A percentile compares a stretch with the other conserved stretches of the same genome.
phyloP scores from a whole-genome alignment of 805 yeast genomes.

The Candida wancherniae region DNA sequence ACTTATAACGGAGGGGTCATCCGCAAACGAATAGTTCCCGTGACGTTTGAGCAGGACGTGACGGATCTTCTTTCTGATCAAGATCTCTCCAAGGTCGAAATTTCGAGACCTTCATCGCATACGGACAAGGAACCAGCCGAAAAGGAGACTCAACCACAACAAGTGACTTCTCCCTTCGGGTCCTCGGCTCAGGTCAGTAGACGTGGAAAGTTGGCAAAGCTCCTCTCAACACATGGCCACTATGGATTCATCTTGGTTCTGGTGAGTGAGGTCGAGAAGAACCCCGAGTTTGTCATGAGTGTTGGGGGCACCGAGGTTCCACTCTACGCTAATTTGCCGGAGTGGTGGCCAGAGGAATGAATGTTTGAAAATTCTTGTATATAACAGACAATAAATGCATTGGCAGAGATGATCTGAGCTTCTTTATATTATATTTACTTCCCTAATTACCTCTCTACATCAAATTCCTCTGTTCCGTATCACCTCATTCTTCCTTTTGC shows the following conservation, averaged over 20 bases:
- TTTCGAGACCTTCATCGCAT: constrained; percentile 15
- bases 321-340: constrained; percentile 55
- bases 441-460: no score
- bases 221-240: constrained; percentile 53
- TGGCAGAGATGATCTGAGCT: no score
- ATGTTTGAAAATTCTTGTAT: neutral
- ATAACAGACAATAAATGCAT: no score
- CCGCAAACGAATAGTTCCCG: constrained; percentile 80
- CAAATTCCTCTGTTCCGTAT: no score
- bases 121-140: no score
- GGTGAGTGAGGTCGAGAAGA: constrained; percentile 42
- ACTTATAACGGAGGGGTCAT: constrained; percentile 78
- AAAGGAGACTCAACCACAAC: neutral
- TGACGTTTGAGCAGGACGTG: constrained; percentile 25
- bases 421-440: no score
- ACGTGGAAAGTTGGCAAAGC: constrained; percentile 38
- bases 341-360: constrained; percentile 63
- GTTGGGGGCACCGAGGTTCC: constrained; percentile 30
- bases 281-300: constrained; percentile 29
- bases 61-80: constrained; percentile 2
- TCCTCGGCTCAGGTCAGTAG: constrained; percentile 18
- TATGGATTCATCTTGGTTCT: constrained; percentile 62
- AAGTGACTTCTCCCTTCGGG: constrained; percentile 16
- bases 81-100: constrained; percentile 14
- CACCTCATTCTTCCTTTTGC: no score